Conservation (phyloP, 495 filamentous ascomycete genomes). For the Aspergillus incahuasiensis region DNA sequence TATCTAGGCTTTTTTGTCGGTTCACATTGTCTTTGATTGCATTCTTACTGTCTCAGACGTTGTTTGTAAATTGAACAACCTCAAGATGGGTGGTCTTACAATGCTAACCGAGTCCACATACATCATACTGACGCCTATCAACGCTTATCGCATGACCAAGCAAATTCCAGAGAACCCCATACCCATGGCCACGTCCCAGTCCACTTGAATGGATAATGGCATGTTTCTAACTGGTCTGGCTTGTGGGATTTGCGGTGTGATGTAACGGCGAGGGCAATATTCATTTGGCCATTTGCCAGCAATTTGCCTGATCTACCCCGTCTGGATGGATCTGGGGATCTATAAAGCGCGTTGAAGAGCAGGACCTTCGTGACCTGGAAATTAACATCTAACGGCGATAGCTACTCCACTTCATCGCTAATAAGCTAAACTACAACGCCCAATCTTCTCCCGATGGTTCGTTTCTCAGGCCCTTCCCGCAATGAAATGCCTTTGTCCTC, state of each 20-base stretch:
- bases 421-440: neutral
- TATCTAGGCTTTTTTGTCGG: neutral
- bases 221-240: constrained; percentile 5
- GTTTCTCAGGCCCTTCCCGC: neutral
- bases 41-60: neutral
- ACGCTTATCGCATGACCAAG: neutral
- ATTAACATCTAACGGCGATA: neutral
- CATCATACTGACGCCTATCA: constrained; percentile 9
- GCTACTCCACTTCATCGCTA: neutral
- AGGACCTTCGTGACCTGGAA: neutral
- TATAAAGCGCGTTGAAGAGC: constrained; percentile 7
- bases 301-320: neutral
- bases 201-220: neutral
- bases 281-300: neutral
- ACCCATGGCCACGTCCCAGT: neutral
- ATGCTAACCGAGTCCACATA: neutral
- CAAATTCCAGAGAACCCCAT: neutral
- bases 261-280: constrained; percentile 3
- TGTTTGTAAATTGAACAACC: neutral
- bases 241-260: constrained; percentile 6
- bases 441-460: neutral
- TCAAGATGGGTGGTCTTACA: neutral
- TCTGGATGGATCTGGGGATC: constrained; percentile 1
- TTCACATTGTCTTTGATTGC: neutral
- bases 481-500: neutral